A percentile compares a stretch with the other conserved stretches of the same genome.
Conservation (phyloP, 2,329 filamentous ascomycete genomes). For the Hymenoscyphus repandus region DNA sequence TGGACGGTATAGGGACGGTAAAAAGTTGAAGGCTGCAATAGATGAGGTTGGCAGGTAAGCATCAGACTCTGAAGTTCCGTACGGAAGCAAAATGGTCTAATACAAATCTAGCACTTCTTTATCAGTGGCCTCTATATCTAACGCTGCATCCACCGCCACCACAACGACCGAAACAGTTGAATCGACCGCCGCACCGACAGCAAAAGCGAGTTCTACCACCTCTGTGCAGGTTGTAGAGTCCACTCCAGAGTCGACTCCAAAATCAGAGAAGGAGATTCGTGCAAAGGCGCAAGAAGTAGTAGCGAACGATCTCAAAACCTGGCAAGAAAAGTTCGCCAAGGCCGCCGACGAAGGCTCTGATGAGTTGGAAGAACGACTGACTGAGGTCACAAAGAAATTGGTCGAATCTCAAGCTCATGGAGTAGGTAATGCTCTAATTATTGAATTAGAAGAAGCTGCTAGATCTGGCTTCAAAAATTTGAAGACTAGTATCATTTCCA, state of each 20-base stretch:
- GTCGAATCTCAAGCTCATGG: slow-evolving; percentile 59
- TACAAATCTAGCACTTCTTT: slow-evolving; percentile 19
- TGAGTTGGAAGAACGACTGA: slow-evolving; percentile 56
- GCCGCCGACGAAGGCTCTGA: slow-evolving; percentile 80
- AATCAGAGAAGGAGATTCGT: slow-evolving; percentile 46
- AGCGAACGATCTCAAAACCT: slow-evolving; percentile 70
- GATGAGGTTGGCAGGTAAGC: slow-evolving; percentile 46
- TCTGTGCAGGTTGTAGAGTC: slow-evolving; percentile 23
- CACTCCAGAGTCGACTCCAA: slow-evolving; percentile 27
- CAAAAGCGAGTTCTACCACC: slow-evolving; percentile 15
- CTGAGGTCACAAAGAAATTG: slow-evolving; percentile 67
- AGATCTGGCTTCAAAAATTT: slow-evolving; percentile 58
- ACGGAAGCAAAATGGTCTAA: slow-evolving; percentile 1
- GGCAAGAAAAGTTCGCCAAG: slow-evolving; percentile 83
- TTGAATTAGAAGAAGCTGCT: slow-evolving; percentile 63
- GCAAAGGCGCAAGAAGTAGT: slow-evolving; percentile 62
- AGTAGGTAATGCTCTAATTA: slow-evolving; percentile 61
- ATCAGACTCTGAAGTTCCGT: slow-evolving; percentile 7
- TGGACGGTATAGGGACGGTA: slow-evolving; percentile 63
- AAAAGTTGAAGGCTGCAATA: slow-evolving; percentile 54
- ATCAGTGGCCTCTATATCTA: slow-evolving; percentile 27
- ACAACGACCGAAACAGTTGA: slow-evolving; percentile 23
- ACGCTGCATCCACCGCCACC: slow-evolving; percentile 25
- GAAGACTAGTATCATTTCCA: slow-evolving; percentile 59
- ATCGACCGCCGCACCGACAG: slow-evolving; percentile 15